These are phyloP conservation scores for Kitagawia praeruptora DNA, from an alignment of 129 eudicot genomes.

Conservation along the genomic window DNA sequence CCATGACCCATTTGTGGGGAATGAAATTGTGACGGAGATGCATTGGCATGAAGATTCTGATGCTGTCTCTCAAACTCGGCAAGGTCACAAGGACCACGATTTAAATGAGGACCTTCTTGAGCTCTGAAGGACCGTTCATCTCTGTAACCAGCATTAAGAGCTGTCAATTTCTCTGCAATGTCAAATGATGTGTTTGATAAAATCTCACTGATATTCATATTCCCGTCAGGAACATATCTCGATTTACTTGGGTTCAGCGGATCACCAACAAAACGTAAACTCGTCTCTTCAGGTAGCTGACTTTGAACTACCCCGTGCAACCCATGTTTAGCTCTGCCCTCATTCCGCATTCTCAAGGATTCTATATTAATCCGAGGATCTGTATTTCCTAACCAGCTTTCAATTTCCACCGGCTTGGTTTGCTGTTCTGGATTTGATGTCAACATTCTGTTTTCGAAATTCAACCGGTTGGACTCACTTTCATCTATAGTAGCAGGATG, in stretches of 20 bases:
- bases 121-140: conserved; percentile 27
- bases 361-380: conserved; percentile 28
- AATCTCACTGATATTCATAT: conserved; percentile 16
- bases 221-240: conserved; percentile 15
- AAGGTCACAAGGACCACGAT: conserved; percentile 43
- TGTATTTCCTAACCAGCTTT: conserved; percentile 44
- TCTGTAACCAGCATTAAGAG: conserved; percentile 36
- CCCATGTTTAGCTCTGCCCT: conserved; percentile 20
- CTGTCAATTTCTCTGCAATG: conserved; percentile 55
- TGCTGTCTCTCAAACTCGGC: conserved; percentile 40
- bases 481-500: conserved; percentile 30
- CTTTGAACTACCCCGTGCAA: conserved; percentile 28
- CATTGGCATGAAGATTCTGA: conserved; percentile 35
- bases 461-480: conserved; percentile 22
- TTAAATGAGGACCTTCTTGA: conserved; percentile 30
- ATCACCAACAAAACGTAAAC: conserved; percentile 36
- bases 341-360: conserved; percentile 24
- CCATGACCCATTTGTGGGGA: conserved; percentile 41
- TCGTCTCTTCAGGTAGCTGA: conserved; percentile 70
- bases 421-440: conserved; percentile 27
- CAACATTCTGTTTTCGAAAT: conserved; percentile 20
- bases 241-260: conserved; percentile 26
- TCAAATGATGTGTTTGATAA: conserved; percentile 33
- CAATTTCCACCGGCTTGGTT: conserved; percentile 26
- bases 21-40: conserved; percentile 33